These are phyloP conservation scores for Elsinoe australis DNA, from an alignment of 2,329 filamentous ascomycete genomes.

Conservation along the genomic window DNA sequence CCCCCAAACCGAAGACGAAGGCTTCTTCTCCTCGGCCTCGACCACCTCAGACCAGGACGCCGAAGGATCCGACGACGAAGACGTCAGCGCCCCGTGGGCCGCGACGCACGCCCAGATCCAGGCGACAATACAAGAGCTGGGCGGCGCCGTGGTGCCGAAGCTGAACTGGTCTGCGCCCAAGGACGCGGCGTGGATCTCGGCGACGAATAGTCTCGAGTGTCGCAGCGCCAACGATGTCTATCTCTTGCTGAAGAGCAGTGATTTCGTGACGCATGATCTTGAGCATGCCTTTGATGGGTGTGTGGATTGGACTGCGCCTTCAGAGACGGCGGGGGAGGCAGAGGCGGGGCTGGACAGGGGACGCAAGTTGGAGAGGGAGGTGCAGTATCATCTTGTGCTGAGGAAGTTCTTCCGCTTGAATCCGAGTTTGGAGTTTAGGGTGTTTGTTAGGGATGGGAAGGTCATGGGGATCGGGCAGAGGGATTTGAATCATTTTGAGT, in stretches of 20 bases:
- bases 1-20: slow-evolving; percentile 46
- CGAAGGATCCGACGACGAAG: slow-evolving; percentile 47
- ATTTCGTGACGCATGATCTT: slow-evolving; percentile 89
- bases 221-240: slow-evolving; percentile 85
- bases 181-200: slow-evolving; percentile 85
- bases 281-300: slow-evolving; percentile 86
- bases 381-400: slow-evolving; percentile 66
- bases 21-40: slow-evolving; percentile 39
- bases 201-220: slow-evolving; percentile 88
- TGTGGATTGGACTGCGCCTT: slow-evolving; percentile 31
- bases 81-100: slow-evolving; percentile 55
- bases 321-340: slow-evolving; percentile 16
- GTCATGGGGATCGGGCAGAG: slow-evolving; percentile 81
- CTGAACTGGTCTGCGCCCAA: slow-evolving; percentile 97
- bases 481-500: slow-evolving; percentile 84
- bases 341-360: neutral
- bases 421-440: slow-evolving; percentile 87
- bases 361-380: slow-evolving; percentile 20
- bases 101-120: slow-evolving; percentile 72
- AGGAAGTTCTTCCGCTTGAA: slow-evolving; percentile 84
- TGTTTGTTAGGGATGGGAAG: slow-evolving; percentile 77
- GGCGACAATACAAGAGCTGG: slow-evolving; percentile 68
- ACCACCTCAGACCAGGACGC: slow-evolving; percentile 44
- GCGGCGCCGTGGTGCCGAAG: slow-evolving; percentile 82
- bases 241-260: slow-evolving; percentile 84